Base-by-base conservation (phyloP, 805 yeast species). In the Candida berthetii region DNA sequence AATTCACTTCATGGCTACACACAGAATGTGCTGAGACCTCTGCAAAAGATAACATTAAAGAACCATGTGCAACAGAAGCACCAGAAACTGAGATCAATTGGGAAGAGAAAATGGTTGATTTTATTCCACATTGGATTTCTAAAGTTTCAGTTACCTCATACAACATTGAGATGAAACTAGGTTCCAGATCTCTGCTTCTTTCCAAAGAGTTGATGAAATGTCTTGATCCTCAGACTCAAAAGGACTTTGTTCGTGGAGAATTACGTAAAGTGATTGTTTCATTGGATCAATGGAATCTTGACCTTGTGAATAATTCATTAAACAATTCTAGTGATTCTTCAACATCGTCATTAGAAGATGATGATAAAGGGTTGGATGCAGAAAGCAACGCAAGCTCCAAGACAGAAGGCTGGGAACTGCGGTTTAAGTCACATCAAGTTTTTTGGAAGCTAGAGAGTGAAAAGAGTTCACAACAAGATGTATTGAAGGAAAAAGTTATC, bases 161-260 rank as follows among this genome's bases (percentile, higher is more conserved):
- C 13, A 49, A 55, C 13, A 48, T 64, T 5, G 46, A 45, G 2
- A 24, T 65, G 1, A 41, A 56, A 3, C 36, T 69, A 11, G 75
- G 74, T 3, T 61, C 71, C 8, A 60, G 77, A 31, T 71, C 76
- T 1, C 60, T 71, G 2, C 56, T 71, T 37, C 54, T 71, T 52
- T 68, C 73, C 4, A 61, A 66, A 16, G 66, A 64, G 19, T 48
- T 62, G 1, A 59, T 69, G 37, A 58, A 66, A 18, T 41, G 47
- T 3, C 38, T 60, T 1, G 58, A 58, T 8, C 42, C 64, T 3
- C 66, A 61, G 33, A 59, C 67, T 33, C 53, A 61, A 18, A 64
- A 65, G 36, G 74, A 69, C 46, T 47, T 66, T n/a, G 62, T 69
- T 3, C 58, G 58, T 43, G 70, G 68, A 6, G 62, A 65, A 37